Base-by-base conservation (phyloP, 192 early-diverging fungal species). In the Backusella luteola region DNA sequence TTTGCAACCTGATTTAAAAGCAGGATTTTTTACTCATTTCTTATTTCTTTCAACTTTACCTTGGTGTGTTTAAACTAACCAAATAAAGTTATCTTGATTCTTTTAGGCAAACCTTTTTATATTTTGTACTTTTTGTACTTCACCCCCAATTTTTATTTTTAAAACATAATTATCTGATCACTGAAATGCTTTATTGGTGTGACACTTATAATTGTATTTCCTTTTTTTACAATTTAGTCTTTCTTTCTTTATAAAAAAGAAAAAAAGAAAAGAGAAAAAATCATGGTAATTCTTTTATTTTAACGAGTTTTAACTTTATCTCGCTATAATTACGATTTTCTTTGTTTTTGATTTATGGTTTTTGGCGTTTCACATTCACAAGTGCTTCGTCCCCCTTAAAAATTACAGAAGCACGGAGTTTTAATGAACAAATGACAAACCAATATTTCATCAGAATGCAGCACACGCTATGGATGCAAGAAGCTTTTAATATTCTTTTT, bases 101-200 rank as follows among this genome's bases (percentile, higher is more conserved):
- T 63, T 63, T 63, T 63, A 63, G 56, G 56, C 9, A 63, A 63
- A 63, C 23, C 23, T 29, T 26, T 23, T 63, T 63, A 26, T 63
- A 29, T 14, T 14, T 63, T 63, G 21, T 63, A 29, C 21, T 63
- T 63, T 63, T 63, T 63, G 56, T 63, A 29, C 11, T 12, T 29
- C 56, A 29, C 56, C 56, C 56, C 56, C 56, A 8, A 63, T 3
- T 63, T 63, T 63, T 63, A 26, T 26, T 63, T 63, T 63, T 63
- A 63, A 63, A 63, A 63, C 9, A 59, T 59, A 12, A 63, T 63
- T 63, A 29, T 63, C 56, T 63, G 56, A 63, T 63, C 56, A 63
- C 56, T 63, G 56, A 63, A 26, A 63, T 63, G 56, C 23, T 63
- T 63, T 63, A 63, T 63, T 63, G 56, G 56, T 63, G 56, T 63